phyloP scores from a whole-genome alignment of 2,329 filamentous ascomycete species.

The Emmonsiellopsis sp. region DNA sequence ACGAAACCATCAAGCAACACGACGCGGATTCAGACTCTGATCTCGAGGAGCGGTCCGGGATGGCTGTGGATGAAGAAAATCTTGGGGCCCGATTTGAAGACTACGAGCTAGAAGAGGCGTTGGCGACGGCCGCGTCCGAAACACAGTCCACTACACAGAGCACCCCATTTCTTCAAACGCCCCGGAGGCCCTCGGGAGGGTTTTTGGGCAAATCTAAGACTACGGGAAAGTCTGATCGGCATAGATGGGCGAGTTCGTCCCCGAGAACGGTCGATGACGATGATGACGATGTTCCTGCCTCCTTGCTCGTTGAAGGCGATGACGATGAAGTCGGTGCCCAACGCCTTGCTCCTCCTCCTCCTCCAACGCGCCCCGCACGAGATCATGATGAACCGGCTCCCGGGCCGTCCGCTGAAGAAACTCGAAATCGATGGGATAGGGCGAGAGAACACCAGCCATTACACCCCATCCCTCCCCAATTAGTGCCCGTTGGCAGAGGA shows the following conservation, averaged over 20 bases:
- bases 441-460: slow-evolving; percentile 35
- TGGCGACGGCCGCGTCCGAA: slow-evolving; percentile 39
- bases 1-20: slow-evolving; percentile 20
- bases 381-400: slow-evolving; percentile 19
- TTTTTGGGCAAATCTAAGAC: slow-evolving; percentile 9
- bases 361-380: slow-evolving; percentile 9
- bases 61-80: slow-evolving; percentile 42
- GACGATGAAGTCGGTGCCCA: slow-evolving; percentile 27
- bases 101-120: slow-evolving; percentile 47
- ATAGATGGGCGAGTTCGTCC: slow-evolving; percentile 23
- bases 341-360: slow-evolving; percentile 28
- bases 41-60: slow-evolving; percentile 36
- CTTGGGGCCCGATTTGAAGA: slow-evolving; percentile 43
- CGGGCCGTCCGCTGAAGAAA: slow-evolving; percentile 32
- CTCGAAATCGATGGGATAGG: slow-evolving; percentile 41
- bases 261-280: slow-evolving; percentile 17
- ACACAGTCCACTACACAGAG: slow-evolving; percentile 40
- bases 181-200: slow-evolving; percentile 12
- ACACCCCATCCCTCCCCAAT: slow-evolving; percentile 11
- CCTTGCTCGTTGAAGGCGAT: slow-evolving; percentile 49
- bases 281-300: slow-evolving; percentile 48
- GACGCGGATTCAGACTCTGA: slow-evolving; percentile 28
- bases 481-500: background rate
- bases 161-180: slow-evolving; percentile 27
- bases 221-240: slow-evolving; percentile 2